These are phyloP conservation scores for Ganoderma sinense DNA, from an alignment of 1,284 basidiomycete species.

Conservation along the genomic window DNA sequence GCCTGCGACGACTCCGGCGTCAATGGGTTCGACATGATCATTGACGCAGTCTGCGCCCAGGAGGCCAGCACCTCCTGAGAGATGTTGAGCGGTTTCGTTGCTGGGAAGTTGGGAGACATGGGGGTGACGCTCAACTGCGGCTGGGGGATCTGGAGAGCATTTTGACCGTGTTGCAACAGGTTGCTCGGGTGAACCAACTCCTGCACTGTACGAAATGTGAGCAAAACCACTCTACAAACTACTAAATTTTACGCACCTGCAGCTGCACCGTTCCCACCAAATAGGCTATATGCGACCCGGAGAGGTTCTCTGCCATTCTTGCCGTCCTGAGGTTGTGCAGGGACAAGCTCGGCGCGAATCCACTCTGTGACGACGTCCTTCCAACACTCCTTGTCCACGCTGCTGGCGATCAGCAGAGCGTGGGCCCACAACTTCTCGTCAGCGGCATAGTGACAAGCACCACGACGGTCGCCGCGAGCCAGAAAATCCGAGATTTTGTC, in stretches of 20 bases:
- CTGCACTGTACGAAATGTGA: conserved; percentile 60
- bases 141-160: conserved; percentile 48
- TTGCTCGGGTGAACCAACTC: conserved; percentile 73
- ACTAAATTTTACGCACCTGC: conserved; percentile 60
- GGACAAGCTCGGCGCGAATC: conserved; percentile 78
- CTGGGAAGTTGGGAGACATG: conserved; percentile 68
- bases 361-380: conserved; percentile 92
- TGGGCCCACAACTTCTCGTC: conserved; percentile 94
- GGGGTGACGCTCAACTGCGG: conserved; percentile 58
- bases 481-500: conserved; percentile 84
- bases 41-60: conserved; percentile 90
- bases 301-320: conserved; percentile 73
- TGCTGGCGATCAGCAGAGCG: conserved; percentile 94
- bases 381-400: conserved; percentile 94
- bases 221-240: background rate
- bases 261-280: conserved; percentile 82
- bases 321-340: conserved; percentile 29
- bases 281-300: conserved; percentile 86
- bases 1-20: conserved; percentile 73
- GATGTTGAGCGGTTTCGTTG: conserved; percentile 51
- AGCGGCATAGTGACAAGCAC: conserved; percentile 90
- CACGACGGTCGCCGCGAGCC: conserved; percentile 83
- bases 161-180: conserved; percentile 47
- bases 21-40: conserved; percentile 83
- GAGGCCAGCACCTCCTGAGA: conserved; percentile 67